Conservation (phyloP, 2,329 filamentous ascomycete species). For the Amylocarpus encephaloides region DNA sequence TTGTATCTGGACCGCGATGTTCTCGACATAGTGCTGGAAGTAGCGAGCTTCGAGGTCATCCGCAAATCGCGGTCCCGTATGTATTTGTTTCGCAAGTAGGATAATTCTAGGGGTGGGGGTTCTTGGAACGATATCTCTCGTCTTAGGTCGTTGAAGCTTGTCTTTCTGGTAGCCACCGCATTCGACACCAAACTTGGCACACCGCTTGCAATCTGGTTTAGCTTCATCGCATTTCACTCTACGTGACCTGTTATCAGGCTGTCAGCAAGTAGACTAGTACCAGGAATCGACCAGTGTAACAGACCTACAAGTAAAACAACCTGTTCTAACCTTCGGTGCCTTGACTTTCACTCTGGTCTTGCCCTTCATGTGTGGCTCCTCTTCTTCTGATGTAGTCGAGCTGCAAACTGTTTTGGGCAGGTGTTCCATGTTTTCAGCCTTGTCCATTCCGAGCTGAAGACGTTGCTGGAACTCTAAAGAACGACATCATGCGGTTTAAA, state of each 20-base stretch:
- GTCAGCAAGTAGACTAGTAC: neutral
- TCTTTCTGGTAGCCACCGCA: conserved; percentile 12
- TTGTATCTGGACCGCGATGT: conserved; percentile 4
- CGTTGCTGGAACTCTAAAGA: too few species aligned
- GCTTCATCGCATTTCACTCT: conserved; percentile 13
- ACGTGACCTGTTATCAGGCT: conserved; percentile 5
- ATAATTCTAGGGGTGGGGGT: neutral
- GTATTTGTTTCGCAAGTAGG: neutral
- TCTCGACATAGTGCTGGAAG: conserved; percentile 5
- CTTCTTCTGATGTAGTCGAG: neutral
- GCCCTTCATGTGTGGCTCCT: neutral
- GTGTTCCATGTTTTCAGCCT: too few species aligned
- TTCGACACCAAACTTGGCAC: conserved; percentile 3
- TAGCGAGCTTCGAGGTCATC: conserved; percentile 4
- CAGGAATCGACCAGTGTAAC: neutral
- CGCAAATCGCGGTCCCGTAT: neutral
- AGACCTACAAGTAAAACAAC: conserved; percentile 6
- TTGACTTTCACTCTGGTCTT: neutral
- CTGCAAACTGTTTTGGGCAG: neutral
- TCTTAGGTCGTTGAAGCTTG: neutral
- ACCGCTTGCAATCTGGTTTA: conserved; percentile 6
- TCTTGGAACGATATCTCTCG: neutral
- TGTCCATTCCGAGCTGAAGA: too few species aligned
- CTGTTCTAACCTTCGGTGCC: conserved; percentile 2
- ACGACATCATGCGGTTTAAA: too few species aligned